Evolutionary conservation across 192 early-diverging fungal species (phyloP), one percentile per base, ranked within the genome.

Genomic region (Haplosporangium gracile): DNA sequence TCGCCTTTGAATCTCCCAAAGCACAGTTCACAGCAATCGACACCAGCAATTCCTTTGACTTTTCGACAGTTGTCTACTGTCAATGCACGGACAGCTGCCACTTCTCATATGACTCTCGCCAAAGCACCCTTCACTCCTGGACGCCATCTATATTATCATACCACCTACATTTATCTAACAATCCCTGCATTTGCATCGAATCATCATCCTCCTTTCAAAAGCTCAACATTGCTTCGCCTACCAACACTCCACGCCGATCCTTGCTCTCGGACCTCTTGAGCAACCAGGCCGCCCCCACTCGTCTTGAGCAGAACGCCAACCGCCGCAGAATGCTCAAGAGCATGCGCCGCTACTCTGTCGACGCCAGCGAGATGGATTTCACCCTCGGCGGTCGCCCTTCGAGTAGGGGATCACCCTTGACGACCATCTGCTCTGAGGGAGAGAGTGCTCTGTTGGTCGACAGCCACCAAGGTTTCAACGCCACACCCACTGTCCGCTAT

Each of bases 261-360:
- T 72, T 86, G 34, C 76, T 86, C 22, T 86, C 84, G 10, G 84
- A 86, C 49, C 78, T 86, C 36, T 38, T 86, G 5, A 86, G 63
- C 51, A 86, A 39, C 69, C 84, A 86, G 68, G 76, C 68, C 2
- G 36, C 75, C 4, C 79, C 79, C 11, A 81, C 75, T 29, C 84
- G 84, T 26, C 60, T 86, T 5, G 84, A 86, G 32, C 84, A 86
- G 70, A 80, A 77, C 43, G 84, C 84, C 22, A 86, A 78, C 71
- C 84, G 84, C 51, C 79, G 84, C 43, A 76, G 84, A 22, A 86
- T 86, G 79, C 79, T 86, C 47, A 86, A 86, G 79, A 80, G 78
- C 40, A 86, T 86, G 84, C 84, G 84, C 68, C 84, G 79, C 5
- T 86, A 81, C 34, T 86, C 84, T 47, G 79, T 86, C 11, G 84